phyloP scores from a whole-genome alignment of 441 rosid species.

The Pelargonium myrrhifolium region DNA sequence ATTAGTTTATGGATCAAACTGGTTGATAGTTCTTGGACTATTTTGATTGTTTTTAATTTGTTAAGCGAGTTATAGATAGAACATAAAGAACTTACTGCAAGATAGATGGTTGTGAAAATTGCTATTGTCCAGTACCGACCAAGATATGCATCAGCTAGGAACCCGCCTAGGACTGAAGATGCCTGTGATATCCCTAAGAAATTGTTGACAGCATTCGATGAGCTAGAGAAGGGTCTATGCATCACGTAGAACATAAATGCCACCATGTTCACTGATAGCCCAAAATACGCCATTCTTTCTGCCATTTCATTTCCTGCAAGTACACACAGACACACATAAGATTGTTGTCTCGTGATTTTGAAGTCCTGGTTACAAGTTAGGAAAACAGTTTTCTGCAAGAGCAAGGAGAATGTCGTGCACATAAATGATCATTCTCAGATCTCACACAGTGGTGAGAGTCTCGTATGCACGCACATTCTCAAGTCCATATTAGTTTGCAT shows the following conservation, averaged over 20 bases:
- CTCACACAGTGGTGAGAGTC: too few species aligned
- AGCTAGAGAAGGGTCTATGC: slow-evolving; percentile 74
- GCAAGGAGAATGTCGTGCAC: too few species aligned
- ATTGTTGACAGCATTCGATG: slow-evolving; percentile 80
- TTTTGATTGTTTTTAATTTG: too few species aligned
- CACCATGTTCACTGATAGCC: slow-evolving; percentile 93
- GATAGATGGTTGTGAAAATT: slow-evolving; percentile 81
- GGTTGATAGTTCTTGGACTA: too few species aligned
- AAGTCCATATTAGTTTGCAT: too few species aligned
- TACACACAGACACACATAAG: neutral
- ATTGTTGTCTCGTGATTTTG: too few species aligned
- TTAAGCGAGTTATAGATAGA: too few species aligned
- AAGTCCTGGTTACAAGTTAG: too few species aligned
- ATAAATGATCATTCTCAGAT: too few species aligned
- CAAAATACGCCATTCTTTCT: slow-evolving; percentile 93
- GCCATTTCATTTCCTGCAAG: slow-evolving; percentile 88
- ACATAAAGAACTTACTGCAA: slow-evolving; percentile 38
- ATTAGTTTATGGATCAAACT: too few species aligned
- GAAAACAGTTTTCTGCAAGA: too few species aligned
- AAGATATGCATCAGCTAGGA: slow-evolving; percentile 88
- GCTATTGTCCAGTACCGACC: slow-evolving; percentile 95
- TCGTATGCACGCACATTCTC: too few species aligned
- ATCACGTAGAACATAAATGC: slow-evolving; percentile 80
- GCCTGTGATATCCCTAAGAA: slow-evolving; percentile 89
- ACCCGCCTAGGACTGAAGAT: slow-evolving; percentile 88